phyloP scores from a whole-genome alignment of 2,329 filamentous ascomycete genomes.

The Cyclaneusma minus region DNA sequence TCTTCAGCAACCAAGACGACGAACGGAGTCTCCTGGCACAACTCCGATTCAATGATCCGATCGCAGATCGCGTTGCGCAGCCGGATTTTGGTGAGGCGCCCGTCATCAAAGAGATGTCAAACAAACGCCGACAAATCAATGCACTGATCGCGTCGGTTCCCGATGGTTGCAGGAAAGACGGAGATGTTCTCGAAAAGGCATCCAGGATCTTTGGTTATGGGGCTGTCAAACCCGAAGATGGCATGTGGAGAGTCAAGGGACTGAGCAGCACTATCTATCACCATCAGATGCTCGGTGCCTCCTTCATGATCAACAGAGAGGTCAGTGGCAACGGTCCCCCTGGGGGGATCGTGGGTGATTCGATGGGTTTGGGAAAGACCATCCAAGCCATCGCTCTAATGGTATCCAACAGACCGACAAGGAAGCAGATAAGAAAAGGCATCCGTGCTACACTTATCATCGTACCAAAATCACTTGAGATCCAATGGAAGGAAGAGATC shows the following conservation, averaged over 20 bases:
- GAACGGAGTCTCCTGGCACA: no score
- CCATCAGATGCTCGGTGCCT: conserved; percentile 34
- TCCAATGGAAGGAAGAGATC: conserved; percentile 17
- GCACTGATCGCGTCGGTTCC: conserved; percentile 14
- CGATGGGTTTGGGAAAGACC: conserved; percentile 52
- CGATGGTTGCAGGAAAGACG: conserved; percentile 17
- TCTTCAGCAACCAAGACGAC: no score
- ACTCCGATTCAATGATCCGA: conserved; percentile 7
- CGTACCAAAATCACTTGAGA: conserved; percentile 12
- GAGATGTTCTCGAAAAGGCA: conserved; percentile 20
- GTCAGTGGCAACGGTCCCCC: conserved; percentile 18
- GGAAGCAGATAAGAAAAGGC: conserved; percentile 18
- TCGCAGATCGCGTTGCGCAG: conserved; percentile 3
- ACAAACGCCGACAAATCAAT: conserved; percentile 12
- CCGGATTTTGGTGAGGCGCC: conserved; percentile 6
- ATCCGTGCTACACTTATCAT: conserved; percentile 16
- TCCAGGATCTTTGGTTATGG: conserved; percentile 25
- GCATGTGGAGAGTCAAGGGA: conserved; percentile 28
- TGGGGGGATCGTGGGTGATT: conserved; percentile 44
- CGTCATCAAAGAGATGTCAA: conserved; percentile 6
- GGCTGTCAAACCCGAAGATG: conserved; percentile 16
- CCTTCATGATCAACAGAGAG: conserved; percentile 40
- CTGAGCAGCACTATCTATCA: conserved; percentile 28
- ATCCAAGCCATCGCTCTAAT: conserved; percentile 27
- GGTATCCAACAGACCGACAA: conserved; percentile 21